These are phyloP conservation scores for Fraxinus velutina DNA, from an alignment of 305 asterid species.

Conservation along the genomic window DNA sequence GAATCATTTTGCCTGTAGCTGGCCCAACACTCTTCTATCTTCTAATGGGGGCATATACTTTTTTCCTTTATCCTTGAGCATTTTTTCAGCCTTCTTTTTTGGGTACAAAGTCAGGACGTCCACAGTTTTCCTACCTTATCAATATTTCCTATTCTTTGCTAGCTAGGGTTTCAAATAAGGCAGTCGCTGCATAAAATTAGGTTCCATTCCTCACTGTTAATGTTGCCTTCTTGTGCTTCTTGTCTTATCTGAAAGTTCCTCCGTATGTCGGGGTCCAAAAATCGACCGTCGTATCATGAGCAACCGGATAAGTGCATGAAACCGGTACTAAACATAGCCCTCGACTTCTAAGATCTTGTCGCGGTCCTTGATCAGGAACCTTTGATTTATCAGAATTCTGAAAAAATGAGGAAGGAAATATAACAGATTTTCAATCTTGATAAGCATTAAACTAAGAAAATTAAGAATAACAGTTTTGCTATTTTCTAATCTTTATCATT, in stretches of 20 bases:
- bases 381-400: conserved; percentile 58
- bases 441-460: background rate
- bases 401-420: background rate
- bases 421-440: background rate
- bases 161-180: conserved; percentile 17
- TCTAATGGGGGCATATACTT: conserved; percentile 25
- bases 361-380: conserved; percentile 43
- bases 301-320: conserved; percentile 80
- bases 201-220: background rate
- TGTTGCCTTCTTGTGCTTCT: background rate
- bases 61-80: conserved; percentile 22
- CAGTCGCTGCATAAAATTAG: background rate
- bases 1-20: conserved; percentile 42
- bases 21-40: conserved; percentile 26
- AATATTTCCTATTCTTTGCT: conserved; percentile 18
- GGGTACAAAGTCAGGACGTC: conserved; percentile 2
- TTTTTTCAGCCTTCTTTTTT: background rate
- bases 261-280: conserved; percentile 92
- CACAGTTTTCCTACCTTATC: conserved; percentile 10
- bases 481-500: background rate
- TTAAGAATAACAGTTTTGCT: background rate
- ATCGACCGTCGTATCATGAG: conserved; percentile 77
- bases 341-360: conserved; percentile 76
- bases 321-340: conserved; percentile 87
- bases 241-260: conserved; percentile 60